Conservation (phyloP, 352 stramenopile species). For the Sclerospora graminicola region DNA sequence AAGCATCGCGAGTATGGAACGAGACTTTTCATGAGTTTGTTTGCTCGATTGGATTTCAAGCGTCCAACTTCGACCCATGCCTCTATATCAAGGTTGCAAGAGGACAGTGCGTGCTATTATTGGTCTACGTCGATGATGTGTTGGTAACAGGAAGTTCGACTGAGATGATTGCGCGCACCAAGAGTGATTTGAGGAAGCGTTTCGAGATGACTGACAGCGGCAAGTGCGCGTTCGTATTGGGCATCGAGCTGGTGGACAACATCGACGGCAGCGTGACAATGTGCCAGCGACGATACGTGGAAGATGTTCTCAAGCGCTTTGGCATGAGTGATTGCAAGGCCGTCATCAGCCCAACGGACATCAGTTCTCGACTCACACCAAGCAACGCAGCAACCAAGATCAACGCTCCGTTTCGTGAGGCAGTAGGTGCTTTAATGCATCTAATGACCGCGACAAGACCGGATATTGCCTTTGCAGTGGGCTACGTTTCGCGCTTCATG, state of each 20-base stretch:
- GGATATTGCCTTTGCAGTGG: slow-evolving; percentile 5
- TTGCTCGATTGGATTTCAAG: too few relatives aligned
- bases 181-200: slow-evolving; percentile 6
- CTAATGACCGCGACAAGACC: slow-evolving; percentile 9
- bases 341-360: slow-evolving; percentile 2
- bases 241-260: background rate
- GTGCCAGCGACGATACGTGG: slow-evolving; percentile 7
- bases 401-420: slow-evolving; percentile 7
- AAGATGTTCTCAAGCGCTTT: slow-evolving; percentile 15
- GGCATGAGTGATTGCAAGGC: slow-evolving; percentile 12
- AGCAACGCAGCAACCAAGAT: slow-evolving; percentile 5
- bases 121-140: slow-evolving; percentile 11
- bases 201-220: slow-evolving; percentile 1
- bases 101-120: slow-evolving; percentile 1
- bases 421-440: slow-evolving; percentile 12
- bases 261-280: slow-evolving; percentile 6
- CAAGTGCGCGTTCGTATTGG: too few relatives aligned
- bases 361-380: background rate
- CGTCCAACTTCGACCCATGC: background rate
- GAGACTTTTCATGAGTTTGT: slow-evolving; percentile 1
- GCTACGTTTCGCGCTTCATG: slow-evolving; percentile 12
- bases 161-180: slow-evolving; percentile 2
- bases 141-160: slow-evolving; percentile 6
- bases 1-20: slow-evolving; percentile 4
- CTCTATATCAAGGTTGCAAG: slow-evolving; percentile 9